These are phyloP conservation scores for Aspergillus glaucus DNA, from an alignment of 2,329 filamentous ascomycete species.

Conservation along the genomic window DNA sequence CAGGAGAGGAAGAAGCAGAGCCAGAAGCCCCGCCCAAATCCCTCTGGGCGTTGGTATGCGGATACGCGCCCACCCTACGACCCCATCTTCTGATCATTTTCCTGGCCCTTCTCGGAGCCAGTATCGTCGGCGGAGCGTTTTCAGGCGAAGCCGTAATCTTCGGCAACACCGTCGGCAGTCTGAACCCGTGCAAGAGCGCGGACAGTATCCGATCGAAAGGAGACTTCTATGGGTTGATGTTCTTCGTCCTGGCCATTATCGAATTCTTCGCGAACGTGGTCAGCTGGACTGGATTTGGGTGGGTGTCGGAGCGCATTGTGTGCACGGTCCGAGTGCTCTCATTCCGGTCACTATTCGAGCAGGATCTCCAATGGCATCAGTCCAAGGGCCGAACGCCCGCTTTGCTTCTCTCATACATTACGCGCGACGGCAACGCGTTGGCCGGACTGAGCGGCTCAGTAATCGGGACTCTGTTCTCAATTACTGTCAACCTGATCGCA, in stretches of 20 bases:
- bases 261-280: constrained; percentile 55
- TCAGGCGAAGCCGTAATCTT: constrained; percentile 53
- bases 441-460: constrained; percentile 64
- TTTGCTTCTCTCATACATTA: constrained; percentile 59
- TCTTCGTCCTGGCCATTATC: constrained; percentile 53
- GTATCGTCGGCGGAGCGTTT: constrained; percentile 51
- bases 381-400: constrained; percentile 56
- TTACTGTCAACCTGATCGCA: constrained; percentile 60
- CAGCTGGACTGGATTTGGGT: constrained; percentile 53
- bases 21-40: constrained; percentile 9
- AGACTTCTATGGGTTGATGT: constrained; percentile 49
- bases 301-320: constrained; percentile 56
- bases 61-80: constrained; percentile 33
- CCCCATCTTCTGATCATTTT: constrained; percentile 40
- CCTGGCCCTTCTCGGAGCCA: constrained; percentile 46
- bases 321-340: constrained; percentile 57
- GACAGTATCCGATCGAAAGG: constrained; percentile 45
- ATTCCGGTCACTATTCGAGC: constrained; percentile 57
- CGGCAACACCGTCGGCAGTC: constrained; percentile 50
- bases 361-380: constrained; percentile 64
- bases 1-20: constrained; percentile 4
- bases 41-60: constrained; percentile 18
- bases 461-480: constrained; percentile 61
- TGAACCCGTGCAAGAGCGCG: constrained; percentile 48
- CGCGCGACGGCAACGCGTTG: constrained; percentile 60